phyloP scores from a whole-genome alignment of 306 rosid species.

The Hippophae tibetana region DNA sequence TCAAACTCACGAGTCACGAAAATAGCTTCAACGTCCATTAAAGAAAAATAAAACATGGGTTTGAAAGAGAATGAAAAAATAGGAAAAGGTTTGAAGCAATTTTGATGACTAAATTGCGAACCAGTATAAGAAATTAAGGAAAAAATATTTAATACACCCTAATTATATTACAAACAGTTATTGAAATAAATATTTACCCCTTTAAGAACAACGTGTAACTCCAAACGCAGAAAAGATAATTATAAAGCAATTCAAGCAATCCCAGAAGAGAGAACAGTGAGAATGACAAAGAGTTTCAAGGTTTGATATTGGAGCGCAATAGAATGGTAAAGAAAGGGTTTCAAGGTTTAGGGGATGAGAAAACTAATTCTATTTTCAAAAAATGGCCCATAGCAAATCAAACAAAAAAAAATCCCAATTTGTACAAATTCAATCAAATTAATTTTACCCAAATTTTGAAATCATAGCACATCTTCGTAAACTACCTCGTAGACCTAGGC shows the following conservation, averaged over 20 bases:
- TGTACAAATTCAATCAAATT: no score
- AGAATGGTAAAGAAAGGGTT: background rate
- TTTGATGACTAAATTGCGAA: background rate
- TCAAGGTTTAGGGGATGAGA: background rate
- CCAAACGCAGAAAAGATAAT: background rate
- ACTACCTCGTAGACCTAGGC: no score
- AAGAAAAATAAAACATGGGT: background rate
- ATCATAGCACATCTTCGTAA: no score
- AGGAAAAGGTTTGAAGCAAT: constrained; percentile 1
- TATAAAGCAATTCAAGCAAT: background rate
- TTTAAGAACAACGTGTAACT: background rate
- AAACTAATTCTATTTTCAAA: no score
- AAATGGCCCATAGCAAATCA: no score
- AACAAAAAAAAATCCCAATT: no score
- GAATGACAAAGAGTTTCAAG: background rate
- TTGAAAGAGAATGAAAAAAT: background rate
- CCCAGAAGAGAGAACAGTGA: background rate
- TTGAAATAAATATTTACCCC: background rate
- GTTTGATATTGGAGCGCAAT: background rate
- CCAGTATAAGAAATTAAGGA: background rate
- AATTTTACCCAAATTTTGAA: no score
- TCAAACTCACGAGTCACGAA: background rate
- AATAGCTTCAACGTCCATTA: background rate
- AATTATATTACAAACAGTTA: background rate
- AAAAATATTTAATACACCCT: background rate